These are phyloP conservation scores for Aspergillaceae sp. DNA, from an alignment of 2,329 filamentous ascomycete species.

Conservation along the genomic window DNA sequence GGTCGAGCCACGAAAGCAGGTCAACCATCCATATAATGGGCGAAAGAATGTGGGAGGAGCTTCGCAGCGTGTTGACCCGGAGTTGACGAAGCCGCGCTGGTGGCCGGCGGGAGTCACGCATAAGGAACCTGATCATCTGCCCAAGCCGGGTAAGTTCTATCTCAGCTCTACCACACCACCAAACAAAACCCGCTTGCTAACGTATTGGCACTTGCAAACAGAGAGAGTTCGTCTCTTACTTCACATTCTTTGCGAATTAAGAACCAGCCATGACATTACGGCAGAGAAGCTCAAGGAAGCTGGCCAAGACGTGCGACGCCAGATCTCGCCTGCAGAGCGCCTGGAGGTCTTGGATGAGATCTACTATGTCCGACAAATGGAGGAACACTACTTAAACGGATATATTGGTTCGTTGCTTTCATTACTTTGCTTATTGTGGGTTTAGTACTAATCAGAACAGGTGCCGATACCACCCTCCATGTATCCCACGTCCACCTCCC, in stretches of 20 bases:
- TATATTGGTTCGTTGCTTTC: slow-evolving; percentile 23
- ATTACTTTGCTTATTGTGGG: neutral
- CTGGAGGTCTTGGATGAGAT: slow-evolving; percentile 34
- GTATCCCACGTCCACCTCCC: slow-evolving; percentile 20
- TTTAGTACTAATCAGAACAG: slow-evolving; percentile 6
- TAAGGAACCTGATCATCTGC: slow-evolving; percentile 38
- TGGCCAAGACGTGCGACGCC: slow-evolving; percentile 31
- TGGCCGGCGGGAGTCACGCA: slow-evolving; percentile 34
- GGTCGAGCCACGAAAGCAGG: slow-evolving; percentile 38
- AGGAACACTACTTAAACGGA: slow-evolving; percentile 31
- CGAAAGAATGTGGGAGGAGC: slow-evolving; percentile 14
- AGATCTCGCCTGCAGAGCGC: slow-evolving; percentile 28
- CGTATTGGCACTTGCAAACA: slow-evolving; percentile 12
- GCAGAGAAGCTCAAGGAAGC: slow-evolving; percentile 31
- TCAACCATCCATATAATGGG: slow-evolving; percentile 39
- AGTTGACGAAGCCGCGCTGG: slow-evolving; percentile 34
- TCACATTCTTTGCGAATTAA: slow-evolving; percentile 33
- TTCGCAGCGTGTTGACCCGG: slow-evolving; percentile 25
- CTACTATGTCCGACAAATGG: slow-evolving; percentile 30
- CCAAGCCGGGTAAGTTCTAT: slow-evolving; percentile 29
- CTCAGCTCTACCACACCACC: neutral
- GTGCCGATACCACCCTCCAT: slow-evolving; percentile 20
- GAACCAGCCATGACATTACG: slow-evolving; percentile 27
- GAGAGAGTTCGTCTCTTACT: slow-evolving; percentile 33
- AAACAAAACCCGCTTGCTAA: neutral